phyloP scores from a whole-genome alignment of 2,329 filamentous ascomycete genomes.

The Chaetomiaceae sp. region DNA sequence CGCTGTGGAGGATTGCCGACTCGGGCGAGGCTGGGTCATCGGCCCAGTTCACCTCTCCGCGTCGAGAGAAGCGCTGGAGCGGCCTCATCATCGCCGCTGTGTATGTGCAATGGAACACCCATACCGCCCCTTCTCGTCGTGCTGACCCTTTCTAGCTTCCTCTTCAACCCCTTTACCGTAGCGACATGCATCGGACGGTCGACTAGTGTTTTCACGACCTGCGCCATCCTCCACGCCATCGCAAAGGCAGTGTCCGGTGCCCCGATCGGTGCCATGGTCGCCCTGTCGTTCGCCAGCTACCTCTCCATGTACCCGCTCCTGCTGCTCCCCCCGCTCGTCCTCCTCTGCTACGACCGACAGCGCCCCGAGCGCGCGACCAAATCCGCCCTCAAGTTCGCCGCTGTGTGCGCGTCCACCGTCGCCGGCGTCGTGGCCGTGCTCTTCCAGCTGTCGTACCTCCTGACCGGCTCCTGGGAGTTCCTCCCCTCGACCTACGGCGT shows the following conservation, averaged over 20 bases:
- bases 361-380: conserved; percentile 32
- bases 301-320: conserved; percentile 88
- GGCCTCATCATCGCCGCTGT: conserved; percentile 72
- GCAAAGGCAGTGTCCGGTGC: conserved; percentile 73
- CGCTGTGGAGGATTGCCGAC: conserved; percentile 72
- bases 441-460: conserved; percentile 64
- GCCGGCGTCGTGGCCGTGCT: conserved; percentile 53
- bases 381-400: conserved; percentile 47
- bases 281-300: conserved; percentile 82
- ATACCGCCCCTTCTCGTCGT: neutral
- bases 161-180: conserved; percentile 93
- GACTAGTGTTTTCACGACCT: conserved; percentile 82
- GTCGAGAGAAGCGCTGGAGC: conserved; percentile 69
- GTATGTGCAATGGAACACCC: conserved; percentile 42
- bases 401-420: conserved; percentile 50
- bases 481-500: conserved; percentile 86
- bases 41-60: conserved; percentile 70
- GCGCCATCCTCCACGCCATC: conserved; percentile 79
- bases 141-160: conserved; percentile 52
- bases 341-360: conserved; percentile 73
- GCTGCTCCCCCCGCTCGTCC: conserved; percentile 73
- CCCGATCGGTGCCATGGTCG: conserved; percentile 71
- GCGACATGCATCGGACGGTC: conserved; percentile 86
- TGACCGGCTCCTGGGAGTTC: conserved; percentile 85
- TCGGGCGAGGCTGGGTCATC: conserved; percentile 74